Conservation (phyloP, 352 stramenopile species). For the Phytopythium litorale region DNA sequence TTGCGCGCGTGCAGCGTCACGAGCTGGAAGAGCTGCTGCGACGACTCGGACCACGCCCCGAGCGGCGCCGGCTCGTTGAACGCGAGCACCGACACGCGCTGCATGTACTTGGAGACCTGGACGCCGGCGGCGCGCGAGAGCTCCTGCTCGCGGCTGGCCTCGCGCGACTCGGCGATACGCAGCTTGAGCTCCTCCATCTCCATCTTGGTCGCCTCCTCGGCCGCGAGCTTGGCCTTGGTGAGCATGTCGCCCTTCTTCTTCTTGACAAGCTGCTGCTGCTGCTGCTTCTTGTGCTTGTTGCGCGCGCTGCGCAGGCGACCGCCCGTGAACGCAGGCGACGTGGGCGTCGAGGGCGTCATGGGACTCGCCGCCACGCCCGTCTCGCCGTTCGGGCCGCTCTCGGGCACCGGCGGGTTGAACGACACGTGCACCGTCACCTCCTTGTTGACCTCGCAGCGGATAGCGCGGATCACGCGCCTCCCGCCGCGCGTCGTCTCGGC, state of each 20-base stretch:
- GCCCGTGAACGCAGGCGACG: conserved; percentile 67
- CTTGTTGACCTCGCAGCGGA: conserved; percentile 86
- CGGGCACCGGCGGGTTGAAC: conserved; percentile 77
- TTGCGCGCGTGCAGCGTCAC: conserved; percentile 74
- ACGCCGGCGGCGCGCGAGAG: conserved; percentile 59
- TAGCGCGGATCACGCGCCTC: conserved; percentile 83
- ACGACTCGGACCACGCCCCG: conserved; percentile 79
- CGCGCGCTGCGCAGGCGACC: conserved; percentile 69
- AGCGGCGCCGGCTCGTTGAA: conserved; percentile 77
- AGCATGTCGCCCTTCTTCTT: conserved; percentile 88
- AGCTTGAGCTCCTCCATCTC: conserved; percentile 86
- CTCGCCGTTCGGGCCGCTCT: conserved; percentile 78
- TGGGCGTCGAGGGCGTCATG: conserved; percentile 85
- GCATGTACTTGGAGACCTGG: conserved; percentile 86
- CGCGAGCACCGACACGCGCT: conserved; percentile 75
- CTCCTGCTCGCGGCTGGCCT: conserved; percentile 81
- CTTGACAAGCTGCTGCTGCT: conserved; percentile 78
- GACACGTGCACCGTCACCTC: conserved; percentile 80
- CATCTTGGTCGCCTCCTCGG: conserved; percentile 84
- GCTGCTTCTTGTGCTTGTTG: conserved; percentile 79
- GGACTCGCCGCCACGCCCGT: conserved; percentile 73
- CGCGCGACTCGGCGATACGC: conserved; percentile 70
- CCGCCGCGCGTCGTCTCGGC: conserved; percentile 79
- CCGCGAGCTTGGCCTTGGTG: conserved; percentile 79
- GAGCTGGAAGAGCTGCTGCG: conserved; percentile 75